Base-by-base conservation (phyloP, 116 monocot genomes). In the Cymodocea nodosa region DNA sequence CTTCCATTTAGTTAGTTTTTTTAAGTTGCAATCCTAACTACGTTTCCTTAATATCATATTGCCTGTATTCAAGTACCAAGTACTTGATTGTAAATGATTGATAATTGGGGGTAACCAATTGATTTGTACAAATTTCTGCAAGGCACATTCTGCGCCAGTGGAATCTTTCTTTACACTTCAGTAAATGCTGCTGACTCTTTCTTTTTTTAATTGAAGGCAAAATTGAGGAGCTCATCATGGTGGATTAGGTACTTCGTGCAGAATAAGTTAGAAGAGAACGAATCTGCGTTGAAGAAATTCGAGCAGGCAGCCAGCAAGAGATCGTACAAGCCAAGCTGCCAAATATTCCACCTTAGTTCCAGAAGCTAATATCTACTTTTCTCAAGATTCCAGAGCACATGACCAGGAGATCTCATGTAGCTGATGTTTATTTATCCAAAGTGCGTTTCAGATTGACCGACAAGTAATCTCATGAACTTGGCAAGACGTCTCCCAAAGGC, bases 161-260 rank as follows among this genome's bases (percentile, higher is more conserved):
- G 44, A 8, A 44, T 11, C 6, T 44, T 6, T 44, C 11, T 44
- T 44, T 44, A 8, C 11, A 11, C 44, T 44, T 44, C 44, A 0
- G 11, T 44, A 44, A n/a, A 13, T 52, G 52, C 30, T 67, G 13
- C 51, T 67, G 15, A 67, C 23, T 6, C 24, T 12, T 24, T 24
- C 7, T 5, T 51, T 18, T n/a, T 60, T 57, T 55, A 6, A 20
- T 8, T 70, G 71, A 56, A 82, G 81, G 81, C 81, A 51, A 82
- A 82, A 68, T 56, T 77, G 15, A 64, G 81, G 58, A 82, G 81
- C 59, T 67, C 70, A 19, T 77, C 81, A 0, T 82, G 77, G 81
- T 82, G 81, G 81, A 67, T 77, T 52, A 58, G 74, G 40, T 74
- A 74, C 58, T 77, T 77, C 56, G 63, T 74, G 51, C 77, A 82